Evolutionary conservation across 2,329 filamentous ascomycete species (phyloP), one percentile per base, ranked within the genome.

Genomic region (Phoma sp.): DNA sequence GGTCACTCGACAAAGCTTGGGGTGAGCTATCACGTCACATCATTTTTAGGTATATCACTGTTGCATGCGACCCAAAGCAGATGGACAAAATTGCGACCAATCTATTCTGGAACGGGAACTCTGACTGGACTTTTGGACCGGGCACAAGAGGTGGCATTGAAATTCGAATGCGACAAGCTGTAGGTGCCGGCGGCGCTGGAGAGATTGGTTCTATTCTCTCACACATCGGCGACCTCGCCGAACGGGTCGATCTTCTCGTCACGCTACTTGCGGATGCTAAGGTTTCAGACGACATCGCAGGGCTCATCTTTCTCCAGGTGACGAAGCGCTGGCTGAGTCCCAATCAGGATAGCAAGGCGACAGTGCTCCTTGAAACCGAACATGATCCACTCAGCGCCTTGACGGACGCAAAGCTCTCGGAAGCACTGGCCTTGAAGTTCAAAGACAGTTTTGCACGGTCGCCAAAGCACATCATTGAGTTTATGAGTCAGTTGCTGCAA

Each of bases 101-200:
- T 36, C 67, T 91, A 0, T 78, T 85, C 3, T 87, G 81, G 64
- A 77, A 78, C 46, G 88, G 87, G 1, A 74, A 72, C 6, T 49
- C 63, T 0, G 60, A 67, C 19, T 91, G 88, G 88, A 71, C 68
- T 12, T 90, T 84, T 62, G 78, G 76, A 2, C 67, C 75, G 1
- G 76, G 74, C 0, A 68, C 71, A 0, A 72, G 81, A 25, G 81
- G 81, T 4, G 78, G 77, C 0, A 77, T 91, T 17, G 81, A 86
- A 37, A 79, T 86, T 15, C 78, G 79, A 8, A 27, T 38, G 22
- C 60, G 62, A 54, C 55, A 68, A 84, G 84, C 93, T 89, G 83
- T 96, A 87, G 80, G 95, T 85, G 74, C 88, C 88, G 75, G 91
- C 88, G 32, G 32, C 8, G 24, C 39, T 24, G 36, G 94, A 89